phyloP scores from a whole-genome alignment of 1,139 yeast genomes.

The Diutina pseudorugosa region DNA sequence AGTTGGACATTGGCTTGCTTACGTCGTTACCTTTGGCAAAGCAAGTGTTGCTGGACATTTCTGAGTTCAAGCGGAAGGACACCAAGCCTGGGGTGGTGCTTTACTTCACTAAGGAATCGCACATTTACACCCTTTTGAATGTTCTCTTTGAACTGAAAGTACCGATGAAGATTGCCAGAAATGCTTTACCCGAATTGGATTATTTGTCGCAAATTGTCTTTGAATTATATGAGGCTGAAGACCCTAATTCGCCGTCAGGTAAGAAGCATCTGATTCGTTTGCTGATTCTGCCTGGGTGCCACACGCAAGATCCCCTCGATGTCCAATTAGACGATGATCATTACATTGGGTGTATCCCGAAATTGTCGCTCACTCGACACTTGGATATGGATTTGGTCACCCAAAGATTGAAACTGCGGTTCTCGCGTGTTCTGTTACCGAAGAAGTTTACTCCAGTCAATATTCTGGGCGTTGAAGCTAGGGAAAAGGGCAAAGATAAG shows the following conservation, averaged over 20 bases:
- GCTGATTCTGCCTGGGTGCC: constrained; percentile 93
- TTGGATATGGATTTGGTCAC: constrained; percentile 85
- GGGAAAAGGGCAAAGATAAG: background rate
- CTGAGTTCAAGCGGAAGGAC: constrained; percentile 65
- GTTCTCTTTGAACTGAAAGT: constrained; percentile 88
- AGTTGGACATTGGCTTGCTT: constrained; percentile 86
- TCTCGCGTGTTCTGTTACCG: constrained; percentile 80
- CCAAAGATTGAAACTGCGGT: constrained; percentile 70
- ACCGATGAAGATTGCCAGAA: constrained; percentile 88
- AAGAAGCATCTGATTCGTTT: constrained; percentile 83
- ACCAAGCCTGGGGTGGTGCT: constrained; percentile 67
- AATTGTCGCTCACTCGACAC: constrained; percentile 82
- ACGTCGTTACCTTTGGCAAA: constrained; percentile 91
- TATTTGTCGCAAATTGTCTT: constrained; percentile 90
- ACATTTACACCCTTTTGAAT: constrained; percentile 84
- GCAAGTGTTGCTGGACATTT: constrained; percentile 73
- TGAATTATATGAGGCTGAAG: constrained; percentile 79
- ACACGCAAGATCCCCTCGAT: constrained; percentile 93
- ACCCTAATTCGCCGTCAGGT: constrained; percentile 41
- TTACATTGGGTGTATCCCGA: constrained; percentile 91
- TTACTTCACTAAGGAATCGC: constrained; percentile 94
- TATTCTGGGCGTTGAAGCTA: constrained; percentile 26
- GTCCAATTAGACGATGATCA: constrained; percentile 94
- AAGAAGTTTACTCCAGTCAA: constrained; percentile 87
- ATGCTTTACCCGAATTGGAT: constrained; percentile 92